Evolutionary conservation across 176 grass and related monocot species (phyloP).

Genomic region (Carex parvula): DNA sequence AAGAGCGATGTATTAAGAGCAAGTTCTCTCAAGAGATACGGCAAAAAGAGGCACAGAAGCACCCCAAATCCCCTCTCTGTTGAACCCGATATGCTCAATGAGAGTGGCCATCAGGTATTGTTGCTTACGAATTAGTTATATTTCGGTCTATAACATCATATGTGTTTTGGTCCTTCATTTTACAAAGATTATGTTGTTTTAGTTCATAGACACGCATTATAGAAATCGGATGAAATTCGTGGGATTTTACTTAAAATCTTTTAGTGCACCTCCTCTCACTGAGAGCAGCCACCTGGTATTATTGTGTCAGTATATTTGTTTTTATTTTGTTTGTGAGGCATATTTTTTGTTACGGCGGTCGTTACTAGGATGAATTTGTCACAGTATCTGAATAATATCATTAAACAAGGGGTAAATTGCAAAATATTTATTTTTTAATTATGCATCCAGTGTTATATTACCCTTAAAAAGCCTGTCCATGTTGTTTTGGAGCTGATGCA

Average conservation of each 20-base stretch:
- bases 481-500: neutral
- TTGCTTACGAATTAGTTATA: neutral
- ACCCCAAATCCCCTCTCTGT: constrained; percentile 29
- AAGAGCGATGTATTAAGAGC: constrained; percentile 36
- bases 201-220: neutral
- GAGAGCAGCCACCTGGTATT: neutral
- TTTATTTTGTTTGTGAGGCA: neutral
- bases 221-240: too few species aligned
- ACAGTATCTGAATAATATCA: neutral
- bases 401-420: neutral
- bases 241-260: too few species aligned
- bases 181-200: neutral
- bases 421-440: neutral
- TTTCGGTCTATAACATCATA: neutral
- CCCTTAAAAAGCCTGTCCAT: neutral
- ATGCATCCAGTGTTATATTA: neutral
- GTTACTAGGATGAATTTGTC: neutral
- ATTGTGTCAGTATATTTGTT: neutral
- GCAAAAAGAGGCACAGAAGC: constrained; percentile 35
- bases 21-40: constrained; percentile 42
- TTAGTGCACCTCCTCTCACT: neutral
- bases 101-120: constrained; percentile 47
- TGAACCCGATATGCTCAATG: constrained; percentile 37
- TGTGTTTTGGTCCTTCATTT: neutral
- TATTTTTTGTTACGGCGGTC: too few species aligned